A percentile compares a stretch with the other conserved stretches of the same genome.
phyloP scores from a whole-genome alignment of 495 filamentous ascomycete species.

The Viridothelium virens region DNA sequence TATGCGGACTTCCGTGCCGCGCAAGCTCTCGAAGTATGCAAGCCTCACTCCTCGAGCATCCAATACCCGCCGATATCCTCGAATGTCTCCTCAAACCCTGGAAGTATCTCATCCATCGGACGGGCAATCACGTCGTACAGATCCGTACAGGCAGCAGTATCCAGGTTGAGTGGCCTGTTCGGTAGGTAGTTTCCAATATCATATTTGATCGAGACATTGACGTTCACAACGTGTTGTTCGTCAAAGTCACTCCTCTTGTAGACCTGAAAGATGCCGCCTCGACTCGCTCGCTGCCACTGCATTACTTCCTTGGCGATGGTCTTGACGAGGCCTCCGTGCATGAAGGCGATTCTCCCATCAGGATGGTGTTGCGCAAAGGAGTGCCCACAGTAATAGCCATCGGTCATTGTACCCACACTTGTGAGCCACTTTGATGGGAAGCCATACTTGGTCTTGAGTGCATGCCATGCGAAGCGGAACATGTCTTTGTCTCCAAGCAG shows the following conservation, averaged over 20 bases:
- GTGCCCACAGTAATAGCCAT: slow-evolving; percentile 20
- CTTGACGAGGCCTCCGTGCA: slow-evolving; percentile 20
- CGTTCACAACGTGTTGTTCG: background rate
- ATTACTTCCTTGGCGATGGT: slow-evolving; percentile 14
- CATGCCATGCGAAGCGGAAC: slow-evolving; percentile 31
- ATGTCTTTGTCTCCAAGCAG: slow-evolving; percentile 31
- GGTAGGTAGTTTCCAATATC: slow-evolving; percentile 15
- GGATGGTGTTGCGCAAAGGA: slow-evolving; percentile 21
- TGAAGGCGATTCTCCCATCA: slow-evolving; percentile 18
- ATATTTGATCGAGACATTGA: slow-evolving; percentile 18
- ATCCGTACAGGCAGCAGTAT: slow-evolving; percentile 15
- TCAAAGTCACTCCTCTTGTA: slow-evolving; percentile 16
- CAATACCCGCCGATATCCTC: slow-evolving; percentile 21
- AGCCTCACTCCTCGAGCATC: slow-evolving; percentile 19
- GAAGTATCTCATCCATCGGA: slow-evolving; percentile 16
- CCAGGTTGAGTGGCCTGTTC: slow-evolving; percentile 11
- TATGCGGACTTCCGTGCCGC: background rate
- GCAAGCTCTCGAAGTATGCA: background rate
- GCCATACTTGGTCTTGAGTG: slow-evolving; percentile 23
- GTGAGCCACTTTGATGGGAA: slow-evolving; percentile 18
- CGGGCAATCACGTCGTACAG: slow-evolving; percentile 13
- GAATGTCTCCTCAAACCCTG: slow-evolving; percentile 18
- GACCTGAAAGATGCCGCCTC: slow-evolving; percentile 17
- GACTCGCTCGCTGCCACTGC: slow-evolving; percentile 13
- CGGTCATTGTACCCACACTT: slow-evolving; percentile 14